These are phyloP conservation scores for Lipomyces anomalus DNA, from an alignment of 805 yeast species.

Conservation along the genomic window DNA sequence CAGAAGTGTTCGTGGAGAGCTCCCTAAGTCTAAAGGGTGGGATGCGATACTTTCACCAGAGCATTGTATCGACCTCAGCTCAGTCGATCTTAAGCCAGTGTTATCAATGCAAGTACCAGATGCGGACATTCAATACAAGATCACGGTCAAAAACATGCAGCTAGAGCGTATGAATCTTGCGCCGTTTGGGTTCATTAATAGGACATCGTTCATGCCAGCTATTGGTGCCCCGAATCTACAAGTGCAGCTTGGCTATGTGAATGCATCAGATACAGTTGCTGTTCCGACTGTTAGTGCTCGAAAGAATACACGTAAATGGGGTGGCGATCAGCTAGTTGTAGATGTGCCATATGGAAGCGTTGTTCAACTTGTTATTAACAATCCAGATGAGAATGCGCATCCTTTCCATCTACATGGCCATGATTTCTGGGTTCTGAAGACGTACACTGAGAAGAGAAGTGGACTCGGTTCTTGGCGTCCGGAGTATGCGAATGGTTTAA, in stretches of 20 bases:
- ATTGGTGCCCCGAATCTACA: conserved; percentile 29
- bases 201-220: conserved; percentile 26
- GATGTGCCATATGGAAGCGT: conserved; percentile 56
- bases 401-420: conserved; percentile 80
- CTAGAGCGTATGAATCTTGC: conserved; percentile 15
- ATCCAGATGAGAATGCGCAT: conserved; percentile 72
- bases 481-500: conserved; percentile 27
- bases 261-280: conserved; percentile 28
- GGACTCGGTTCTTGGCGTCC: conserved; percentile 13
- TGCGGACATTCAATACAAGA: conserved; percentile 1
- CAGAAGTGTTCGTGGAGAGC: neutral
- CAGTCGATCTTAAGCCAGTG: conserved; percentile 3
- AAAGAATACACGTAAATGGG: conserved; percentile 64
- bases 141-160: conserved; percentile 8
- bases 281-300: conserved; percentile 48
- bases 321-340: conserved; percentile 50
- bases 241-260: conserved; percentile 26
- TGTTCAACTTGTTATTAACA: conserved; percentile 72
- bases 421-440: conserved; percentile 55
- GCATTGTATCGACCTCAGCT: conserved; percentile 8
- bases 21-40: conserved; percentile 4
- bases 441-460: conserved; percentile 34
- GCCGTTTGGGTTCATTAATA: conserved; percentile 29
- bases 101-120: conserved; percentile 3
- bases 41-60: conserved; percentile 6